phyloP scores from a whole-genome alignment of 345 rosid genomes.

The Orychophragmus violaceus region DNA sequence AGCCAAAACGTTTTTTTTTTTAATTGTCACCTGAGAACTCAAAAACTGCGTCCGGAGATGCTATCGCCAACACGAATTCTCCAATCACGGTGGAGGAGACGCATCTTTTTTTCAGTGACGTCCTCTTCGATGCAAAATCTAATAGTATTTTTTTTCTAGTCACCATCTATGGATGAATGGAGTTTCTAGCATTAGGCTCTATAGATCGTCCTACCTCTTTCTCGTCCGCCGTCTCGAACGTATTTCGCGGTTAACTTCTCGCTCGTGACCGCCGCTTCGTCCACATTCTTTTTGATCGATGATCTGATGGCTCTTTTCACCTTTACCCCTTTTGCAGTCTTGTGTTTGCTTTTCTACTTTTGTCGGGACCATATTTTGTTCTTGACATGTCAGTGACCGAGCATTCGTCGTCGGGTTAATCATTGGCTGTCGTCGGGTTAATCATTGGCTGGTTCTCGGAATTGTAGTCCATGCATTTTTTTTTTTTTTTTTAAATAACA shows the following conservation, averaged over 20 bases:
- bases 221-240: slow-evolving; percentile 27
- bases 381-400: slow-evolving; percentile 27
- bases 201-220: slow-evolving; percentile 29
- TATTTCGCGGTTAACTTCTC: slow-evolving; percentile 42
- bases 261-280: slow-evolving; percentile 15
- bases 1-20: neutral
- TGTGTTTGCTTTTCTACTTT: slow-evolving; percentile 41
- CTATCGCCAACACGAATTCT: slow-evolving; percentile 7
- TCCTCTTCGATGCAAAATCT: slow-evolving; percentile 41
- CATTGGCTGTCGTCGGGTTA: slow-evolving; percentile 29
- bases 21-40: slow-evolving; percentile 2
- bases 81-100: slow-evolving; percentile 3
- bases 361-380: slow-evolving; percentile 39
- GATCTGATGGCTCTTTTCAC: slow-evolving; percentile 32
- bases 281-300: slow-evolving; percentile 22
- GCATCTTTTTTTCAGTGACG: slow-evolving; percentile 19
- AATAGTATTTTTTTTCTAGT: slow-evolving; percentile 27
- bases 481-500: too few relatives aligned
- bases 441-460: slow-evolving; percentile 25
- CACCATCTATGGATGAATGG: slow-evolving; percentile 46
- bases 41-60: slow-evolving; percentile 8
- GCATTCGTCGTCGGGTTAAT: slow-evolving; percentile 26
- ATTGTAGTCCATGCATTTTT: too few relatives aligned
- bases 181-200: slow-evolving; percentile 33
- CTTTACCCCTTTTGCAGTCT: slow-evolving; percentile 11